Percentiles rank a stretch among this genome's conserved stretches.
Evolutionary conservation across 345 rosid species (phyloP).

Genomic region (Murraya koenigii): DNA sequence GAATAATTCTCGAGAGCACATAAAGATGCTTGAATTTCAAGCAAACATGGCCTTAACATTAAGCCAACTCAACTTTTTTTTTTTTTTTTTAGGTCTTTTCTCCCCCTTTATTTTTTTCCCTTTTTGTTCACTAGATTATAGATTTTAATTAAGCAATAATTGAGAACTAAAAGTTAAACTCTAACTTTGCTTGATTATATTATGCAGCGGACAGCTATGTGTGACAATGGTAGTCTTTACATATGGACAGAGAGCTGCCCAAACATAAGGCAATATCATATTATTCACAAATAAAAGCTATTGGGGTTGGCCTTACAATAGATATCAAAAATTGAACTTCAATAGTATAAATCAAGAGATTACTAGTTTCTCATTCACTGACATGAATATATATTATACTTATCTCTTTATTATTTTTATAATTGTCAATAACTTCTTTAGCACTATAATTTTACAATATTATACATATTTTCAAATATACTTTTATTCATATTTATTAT

Average conservation of each 20-base stretch:
- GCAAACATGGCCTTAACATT: constrained; percentile 64
- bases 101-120: background rate
- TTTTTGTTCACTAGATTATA: constrained; percentile 8
- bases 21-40: constrained; percentile 88
- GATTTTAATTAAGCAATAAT: constrained; percentile 19
- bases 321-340: background rate
- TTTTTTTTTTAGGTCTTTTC: too few species aligned
- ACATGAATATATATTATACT: too few species aligned
- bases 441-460: too few species aligned
- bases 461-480: too few species aligned
- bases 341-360: background rate
- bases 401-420: too few species aligned
- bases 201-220: constrained; percentile 21
- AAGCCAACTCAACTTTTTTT: constrained; percentile 49
- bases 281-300: background rate
- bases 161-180: constrained; percentile 58
- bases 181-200: constrained; percentile 47
- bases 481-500: too few species aligned
- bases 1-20: constrained; percentile 63
- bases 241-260: constrained; percentile 19
- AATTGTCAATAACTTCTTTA: too few species aligned
- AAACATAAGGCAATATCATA: constrained; percentile 12
- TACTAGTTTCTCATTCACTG: too few species aligned
- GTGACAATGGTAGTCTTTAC: constrained; percentile 11
- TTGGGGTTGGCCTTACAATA: background rate